These are phyloP conservation scores for Hymenoscyphus linearis DNA, from an alignment of 2,329 filamentous ascomycete species.

Conservation along the genomic window DNA sequence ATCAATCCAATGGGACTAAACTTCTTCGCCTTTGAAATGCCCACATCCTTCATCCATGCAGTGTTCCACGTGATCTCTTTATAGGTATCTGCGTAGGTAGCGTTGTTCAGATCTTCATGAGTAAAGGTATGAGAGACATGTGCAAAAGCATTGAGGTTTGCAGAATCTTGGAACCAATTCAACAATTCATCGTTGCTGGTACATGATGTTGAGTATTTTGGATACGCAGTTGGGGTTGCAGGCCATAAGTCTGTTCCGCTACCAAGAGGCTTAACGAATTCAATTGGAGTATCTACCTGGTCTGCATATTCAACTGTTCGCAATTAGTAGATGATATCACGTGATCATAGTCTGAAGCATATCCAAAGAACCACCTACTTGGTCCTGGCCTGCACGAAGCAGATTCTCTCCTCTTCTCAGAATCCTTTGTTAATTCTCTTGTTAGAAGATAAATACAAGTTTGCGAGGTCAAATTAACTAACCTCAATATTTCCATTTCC, in stretches of 20 bases:
- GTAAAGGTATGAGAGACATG: constrained; percentile 58
- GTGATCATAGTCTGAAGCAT: background rate
- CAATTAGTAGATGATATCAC: background rate
- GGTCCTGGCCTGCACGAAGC: background rate
- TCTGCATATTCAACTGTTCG: constrained; percentile 8
- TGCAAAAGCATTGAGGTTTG: constrained; percentile 48
- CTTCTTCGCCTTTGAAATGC: constrained; percentile 39
- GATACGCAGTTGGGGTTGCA: background rate
- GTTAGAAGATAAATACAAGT: background rate
- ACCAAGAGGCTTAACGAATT: constrained; percentile 41
- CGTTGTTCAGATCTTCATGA: constrained; percentile 53
- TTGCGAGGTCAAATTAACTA: background rate
- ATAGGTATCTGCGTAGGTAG: constrained; percentile 49
- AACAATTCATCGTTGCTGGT: constrained; percentile 32
- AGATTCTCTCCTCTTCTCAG: background rate
- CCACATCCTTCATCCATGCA: constrained; percentile 50
- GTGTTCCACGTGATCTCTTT: constrained; percentile 57
- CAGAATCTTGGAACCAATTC: constrained; percentile 44
- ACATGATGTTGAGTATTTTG: constrained; percentile 2
- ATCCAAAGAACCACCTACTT: background rate
- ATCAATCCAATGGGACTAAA: constrained; percentile 52
- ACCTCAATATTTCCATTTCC: constrained; percentile 25
- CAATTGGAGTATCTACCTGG: constrained; percentile 36
- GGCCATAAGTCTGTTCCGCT: constrained; percentile 7
- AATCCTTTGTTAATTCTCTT: background rate